Percentiles rank a stretch among this genome's conserved stretches.
phyloP scores from a whole-genome alignment of 2,329 filamentous ascomycete genomes.

The Fonsecaea multimorphosa region DNA sequence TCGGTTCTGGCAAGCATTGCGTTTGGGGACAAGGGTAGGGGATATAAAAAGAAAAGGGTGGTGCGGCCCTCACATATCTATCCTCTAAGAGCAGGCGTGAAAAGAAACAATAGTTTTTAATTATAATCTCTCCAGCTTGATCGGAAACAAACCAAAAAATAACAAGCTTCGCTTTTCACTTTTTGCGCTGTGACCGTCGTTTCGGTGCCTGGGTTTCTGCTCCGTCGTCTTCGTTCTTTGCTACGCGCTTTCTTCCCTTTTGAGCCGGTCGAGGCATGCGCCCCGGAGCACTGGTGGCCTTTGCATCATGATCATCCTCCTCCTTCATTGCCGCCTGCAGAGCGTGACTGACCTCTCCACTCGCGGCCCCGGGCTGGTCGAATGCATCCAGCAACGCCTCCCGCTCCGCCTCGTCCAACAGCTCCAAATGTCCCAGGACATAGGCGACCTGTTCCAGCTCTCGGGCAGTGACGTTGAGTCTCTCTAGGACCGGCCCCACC shows the following conservation, averaged over 20 bases:
- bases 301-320: conserved; percentile 5
- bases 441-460: conserved; percentile 38
- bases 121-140: neutral
- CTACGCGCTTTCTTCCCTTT: conserved; percentile 7
- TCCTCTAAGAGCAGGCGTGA: neutral
- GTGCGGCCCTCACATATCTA: neutral
- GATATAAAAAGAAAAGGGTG: neutral
- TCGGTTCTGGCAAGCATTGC: conserved; percentile 5
- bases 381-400: conserved; percentile 23
- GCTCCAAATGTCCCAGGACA: conserved; percentile 35
- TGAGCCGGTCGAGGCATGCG: neutral
- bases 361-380: neutral
- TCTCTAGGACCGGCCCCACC: conserved; percentile 24
- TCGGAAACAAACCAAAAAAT: neutral
- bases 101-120: neutral
- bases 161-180: conserved; percentile 3
- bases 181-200: conserved; percentile 25
- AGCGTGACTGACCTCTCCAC: neutral
- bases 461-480: conserved; percentile 25
- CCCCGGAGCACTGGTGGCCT: neutral
- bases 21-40: conserved; percentile 1
- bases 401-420: conserved; percentile 26
- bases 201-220: conserved; percentile 20
- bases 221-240: conserved; percentile 2
- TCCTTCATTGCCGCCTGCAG: neutral